These are phyloP conservation scores for Leucoagaricus sp. DNA, from an alignment of 1,284 basidiomycete species.

Conservation along the genomic window DNA sequence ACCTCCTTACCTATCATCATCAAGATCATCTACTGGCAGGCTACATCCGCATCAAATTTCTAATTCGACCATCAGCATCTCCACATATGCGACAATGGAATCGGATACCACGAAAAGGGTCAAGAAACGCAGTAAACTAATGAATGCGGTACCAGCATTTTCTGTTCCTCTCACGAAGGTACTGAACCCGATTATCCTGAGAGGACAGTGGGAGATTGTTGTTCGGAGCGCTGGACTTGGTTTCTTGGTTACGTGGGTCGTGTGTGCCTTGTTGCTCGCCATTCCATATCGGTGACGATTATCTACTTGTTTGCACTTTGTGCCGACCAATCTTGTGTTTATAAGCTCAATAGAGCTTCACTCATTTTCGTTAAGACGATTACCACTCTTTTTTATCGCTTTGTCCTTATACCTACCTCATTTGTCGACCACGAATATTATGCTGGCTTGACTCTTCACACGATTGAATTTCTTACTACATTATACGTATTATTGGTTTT, in stretches of 20 bases:
- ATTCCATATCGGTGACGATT: slow-evolving; percentile 29
- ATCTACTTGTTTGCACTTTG: neutral
- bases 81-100: slow-evolving; percentile 1
- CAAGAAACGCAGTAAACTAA: slow-evolving; percentile 43
- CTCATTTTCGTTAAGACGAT: neutral
- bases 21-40: neutral
- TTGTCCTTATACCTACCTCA: neutral
- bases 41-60: neutral
- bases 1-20: slow-evolving; percentile 10
- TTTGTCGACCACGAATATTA: neutral
- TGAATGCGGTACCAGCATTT: slow-evolving; percentile 68
- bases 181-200: slow-evolving; percentile 65
- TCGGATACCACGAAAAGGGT: slow-evolving; percentile 25
- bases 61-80: slow-evolving; percentile 11
- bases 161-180: slow-evolving; percentile 66
- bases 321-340: neutral
- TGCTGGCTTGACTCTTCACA: no score
- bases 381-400: neutral
- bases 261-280: slow-evolving; percentile 38
- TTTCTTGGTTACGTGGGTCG: slow-evolving; percentile 36
- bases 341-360: slow-evolving; percentile 4
- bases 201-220: slow-evolving; percentile 78
- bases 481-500: no score
- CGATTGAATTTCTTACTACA: no score
- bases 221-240: slow-evolving; percentile 38